Percentiles rank a stretch among this genome's conserved stretches.
Evolutionary conservation across 2,329 filamentous ascomycete species (phyloP).

Genomic region (Parastagonospora nodorum): DNA sequence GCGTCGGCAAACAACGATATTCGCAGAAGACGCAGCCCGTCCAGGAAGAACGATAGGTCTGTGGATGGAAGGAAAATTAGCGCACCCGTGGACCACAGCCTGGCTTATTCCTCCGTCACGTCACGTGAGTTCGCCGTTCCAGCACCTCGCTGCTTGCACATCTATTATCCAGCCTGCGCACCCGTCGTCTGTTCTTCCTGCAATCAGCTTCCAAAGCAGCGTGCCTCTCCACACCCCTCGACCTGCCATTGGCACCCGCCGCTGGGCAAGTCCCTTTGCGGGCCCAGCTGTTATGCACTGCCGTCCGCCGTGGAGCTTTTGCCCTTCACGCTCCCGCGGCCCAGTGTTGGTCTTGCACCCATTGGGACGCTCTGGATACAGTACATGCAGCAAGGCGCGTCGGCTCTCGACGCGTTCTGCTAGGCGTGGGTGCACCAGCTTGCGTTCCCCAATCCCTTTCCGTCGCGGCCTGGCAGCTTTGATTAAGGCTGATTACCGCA

Average conservation of each 20-base stretch:
- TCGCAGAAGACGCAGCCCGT: no score
- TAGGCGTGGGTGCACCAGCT: conserved; percentile 9
- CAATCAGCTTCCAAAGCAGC: conserved; percentile 17
- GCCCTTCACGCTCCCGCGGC: conserved; percentile 10
- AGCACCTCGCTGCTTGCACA: neutral
- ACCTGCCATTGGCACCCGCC: conserved; percentile 9
- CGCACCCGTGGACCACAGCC: no score
- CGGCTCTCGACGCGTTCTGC: conserved; percentile 15
- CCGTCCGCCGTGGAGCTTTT: conserved; percentile 7
- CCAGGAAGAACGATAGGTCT: neutral
- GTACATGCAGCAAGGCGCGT: conserved; percentile 20
- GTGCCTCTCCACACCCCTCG: conserved; percentile 5
- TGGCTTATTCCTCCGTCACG: neutral
- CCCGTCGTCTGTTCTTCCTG: conserved; percentile 16
- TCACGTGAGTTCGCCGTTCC: no score
- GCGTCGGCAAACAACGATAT: neutral
- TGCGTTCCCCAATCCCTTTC: conserved; percentile 16
- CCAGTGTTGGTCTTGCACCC: conserved; percentile 5
- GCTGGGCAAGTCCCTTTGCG: conserved; percentile 8
- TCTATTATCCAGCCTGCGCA: neutral
- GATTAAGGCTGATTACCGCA: conserved; percentile 25
- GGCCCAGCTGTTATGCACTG: conserved; percentile 17
- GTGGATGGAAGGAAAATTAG: conserved; percentile 2
- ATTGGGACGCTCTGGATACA: conserved; percentile 8
- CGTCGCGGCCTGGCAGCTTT: conserved; percentile 11